Base-by-base conservation (phyloP, 2,329 filamentous ascomycete genomes). In the Rutstroemia sp. region DNA sequence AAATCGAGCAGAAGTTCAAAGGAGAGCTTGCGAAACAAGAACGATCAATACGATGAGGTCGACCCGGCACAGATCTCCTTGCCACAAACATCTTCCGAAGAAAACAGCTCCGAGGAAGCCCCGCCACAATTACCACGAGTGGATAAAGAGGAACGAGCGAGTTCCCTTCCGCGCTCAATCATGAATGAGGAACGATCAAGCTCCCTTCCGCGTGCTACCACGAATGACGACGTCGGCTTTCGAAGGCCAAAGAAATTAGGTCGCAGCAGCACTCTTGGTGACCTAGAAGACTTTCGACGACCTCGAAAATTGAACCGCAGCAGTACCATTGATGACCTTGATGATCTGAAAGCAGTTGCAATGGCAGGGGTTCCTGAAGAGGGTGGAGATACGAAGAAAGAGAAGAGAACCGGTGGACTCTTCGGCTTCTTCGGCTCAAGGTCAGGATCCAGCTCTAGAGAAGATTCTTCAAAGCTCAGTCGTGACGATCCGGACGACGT, bases 331-430 rank as follows among this genome's bases (percentile, higher is more conserved):
- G 76, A 79, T 25, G 76, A 79, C 19, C 71, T 72, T 41, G 75
- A 80, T 38, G 77, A 78, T 58, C 64, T 71, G 21, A 76, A 73
- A 63, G 79, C 75, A 16, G 66, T 71, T n/a, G 65, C 69, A 21
- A 77, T 79, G 34, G 71, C 75, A 23, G 70, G 30, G 66, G 71
- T 37, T 68, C 64, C 16, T 70, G 70, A 60, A 72, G 69, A 78
- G 60, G 49, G 60, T 58, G 39, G 60, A 73, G 70, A 60, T 78
- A 34, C 64, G 67, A 14, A 67, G 67, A 57, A 62, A 76, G 47
- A 61, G 48, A n/a, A 57, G 61, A 27, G 72, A 34, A 14, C 30
- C 30, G 10, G 75, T 39, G 70, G 77, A 23, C 73, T 82, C 61
- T 79, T 80, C 56, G 62, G 67, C 39, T 61, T 70, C 23, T 69